phyloP scores from a whole-genome alignment of 2,329 filamentous ascomycete genomes.

The Lizonia empirigonia region DNA sequence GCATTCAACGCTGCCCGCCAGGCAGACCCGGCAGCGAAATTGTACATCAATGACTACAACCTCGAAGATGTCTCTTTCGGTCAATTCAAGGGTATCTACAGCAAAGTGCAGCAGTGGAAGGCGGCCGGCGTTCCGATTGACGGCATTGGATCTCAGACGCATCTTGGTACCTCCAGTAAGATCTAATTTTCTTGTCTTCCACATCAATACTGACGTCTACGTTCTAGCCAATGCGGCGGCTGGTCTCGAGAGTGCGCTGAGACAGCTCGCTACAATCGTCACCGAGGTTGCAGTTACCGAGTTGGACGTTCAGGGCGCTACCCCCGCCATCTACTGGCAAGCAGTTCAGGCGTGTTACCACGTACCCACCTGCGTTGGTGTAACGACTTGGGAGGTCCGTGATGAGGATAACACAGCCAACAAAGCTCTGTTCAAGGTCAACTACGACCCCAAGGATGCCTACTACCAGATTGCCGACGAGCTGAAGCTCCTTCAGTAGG shows the following conservation, averaged over 20 bases:
- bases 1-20: constrained; percentile 71
- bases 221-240: background rate
- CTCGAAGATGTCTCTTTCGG: constrained; percentile 61
- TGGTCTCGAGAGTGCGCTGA: background rate
- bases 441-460: constrained; percentile 52
- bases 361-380: constrained; percentile 66
- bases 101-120: constrained; percentile 68
- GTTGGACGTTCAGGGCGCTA: constrained; percentile 68
- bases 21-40: constrained; percentile 69
- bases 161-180: constrained; percentile 37
- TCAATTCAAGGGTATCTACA: constrained; percentile 63
- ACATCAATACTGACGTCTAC: background rate
- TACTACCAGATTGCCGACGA: constrained; percentile 26
- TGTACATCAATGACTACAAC: constrained; percentile 77
- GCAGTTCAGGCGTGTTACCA: constrained; percentile 63
- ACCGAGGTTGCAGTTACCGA: constrained; percentile 69
- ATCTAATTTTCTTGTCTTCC: background rate
- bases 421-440: constrained; percentile 54
- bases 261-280: background rate
- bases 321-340: constrained; percentile 62
- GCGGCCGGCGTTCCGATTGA: constrained; percentile 67
- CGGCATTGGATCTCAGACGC: constrained; percentile 63
- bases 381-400: constrained; percentile 66
- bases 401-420: constrained; percentile 52
- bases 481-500: background rate